Conservation (phyloP, 1,284 basidiomycete genomes). For the Hortiboletus rubellus region DNA sequence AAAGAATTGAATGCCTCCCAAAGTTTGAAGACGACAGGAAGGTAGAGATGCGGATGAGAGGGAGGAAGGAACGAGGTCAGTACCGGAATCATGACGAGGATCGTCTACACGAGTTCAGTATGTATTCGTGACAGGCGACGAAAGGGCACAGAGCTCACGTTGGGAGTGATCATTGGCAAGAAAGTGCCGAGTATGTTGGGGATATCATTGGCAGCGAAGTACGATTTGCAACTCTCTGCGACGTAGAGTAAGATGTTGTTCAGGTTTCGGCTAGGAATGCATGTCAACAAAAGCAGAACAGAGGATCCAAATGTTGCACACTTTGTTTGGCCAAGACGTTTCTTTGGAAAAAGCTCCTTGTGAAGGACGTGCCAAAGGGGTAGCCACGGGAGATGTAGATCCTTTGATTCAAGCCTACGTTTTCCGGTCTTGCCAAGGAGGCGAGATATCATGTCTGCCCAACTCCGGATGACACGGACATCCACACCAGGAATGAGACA, state of each 20-base stretch:
- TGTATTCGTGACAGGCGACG: background rate
- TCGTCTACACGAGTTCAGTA: constrained; percentile 43
- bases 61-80: constrained; percentile 78
- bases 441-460: constrained; percentile 57
- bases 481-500: constrained; percentile 80
- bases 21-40: constrained; percentile 74
- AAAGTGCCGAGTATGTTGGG: constrained; percentile 89
- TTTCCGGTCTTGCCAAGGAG: constrained; percentile 42
- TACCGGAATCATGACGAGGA: constrained; percentile 68
- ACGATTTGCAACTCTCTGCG: constrained; percentile 78
- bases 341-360: constrained; percentile 64
- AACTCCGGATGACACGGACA: constrained; percentile 55
- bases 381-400: constrained; percentile 62
- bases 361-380: constrained; percentile 60
- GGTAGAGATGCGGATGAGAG: constrained; percentile 64
- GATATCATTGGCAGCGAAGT: constrained; percentile 89
- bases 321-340: constrained; percentile 38
- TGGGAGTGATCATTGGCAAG: constrained; percentile 44
- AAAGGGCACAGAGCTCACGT: constrained; percentile 22
- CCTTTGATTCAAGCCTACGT: constrained; percentile 52
- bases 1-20: constrained; percentile 87
- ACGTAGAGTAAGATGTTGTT: constrained; percentile 54
- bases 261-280: constrained; percentile 27
- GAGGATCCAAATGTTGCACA: constrained; percentile 48
- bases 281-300: constrained; percentile 10